Evolutionary conservation across 2,329 filamentous ascomycete species (phyloP), one percentile per base, ranked within the genome.

Genomic region (Epichloe festucae): DNA sequence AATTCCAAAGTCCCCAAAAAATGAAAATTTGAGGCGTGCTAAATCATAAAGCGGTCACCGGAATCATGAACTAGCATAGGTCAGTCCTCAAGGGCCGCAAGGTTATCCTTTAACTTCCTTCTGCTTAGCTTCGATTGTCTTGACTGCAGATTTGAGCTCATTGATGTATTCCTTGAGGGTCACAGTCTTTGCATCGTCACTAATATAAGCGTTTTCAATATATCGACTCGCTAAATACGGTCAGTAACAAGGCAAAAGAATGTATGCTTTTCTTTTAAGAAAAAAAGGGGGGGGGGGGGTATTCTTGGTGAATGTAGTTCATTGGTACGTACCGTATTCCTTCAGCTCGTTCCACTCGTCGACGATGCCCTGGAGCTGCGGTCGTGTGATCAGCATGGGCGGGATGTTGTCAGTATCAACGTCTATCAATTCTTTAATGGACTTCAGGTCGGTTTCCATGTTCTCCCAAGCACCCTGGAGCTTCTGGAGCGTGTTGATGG

Each of bases 371-470:
- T 36, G 6, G 7, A 49, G 40, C 40, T 43, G 39, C 1, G 27
- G 10, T n/a, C 6, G 21, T 1, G 48, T 43, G 27, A 49, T 21
- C n/a, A 49, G 6, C 48, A 49, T 49, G 15, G 48, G 48, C 39
- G 48, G 48, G 6, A 49, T 49, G 31, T 11, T 49, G n/a, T 43
- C 48, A 5, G 6, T 35, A 15, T 49, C 48, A 35, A 49, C 43
- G 2, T 49, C 48, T 5, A 49, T 5, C 38, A 49, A 6, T 17
- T 49, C 31, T 39, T 43, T 11, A 12, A 49, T 35, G 27, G 39
- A 11, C n/a, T 31, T 41, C 14, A 49, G 48, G 19, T 49, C 39
- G 4, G 39, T 49, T 39, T 49, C 48, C 48, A 49, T 49, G 27
- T 12, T 35, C 23, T 49, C 43, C 48, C 48, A 49, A 34, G 27